Evolutionary conservation across 192 early-diverging fungal genomes (phyloP).

Genomic region (Coemansia umbellata): DNA sequence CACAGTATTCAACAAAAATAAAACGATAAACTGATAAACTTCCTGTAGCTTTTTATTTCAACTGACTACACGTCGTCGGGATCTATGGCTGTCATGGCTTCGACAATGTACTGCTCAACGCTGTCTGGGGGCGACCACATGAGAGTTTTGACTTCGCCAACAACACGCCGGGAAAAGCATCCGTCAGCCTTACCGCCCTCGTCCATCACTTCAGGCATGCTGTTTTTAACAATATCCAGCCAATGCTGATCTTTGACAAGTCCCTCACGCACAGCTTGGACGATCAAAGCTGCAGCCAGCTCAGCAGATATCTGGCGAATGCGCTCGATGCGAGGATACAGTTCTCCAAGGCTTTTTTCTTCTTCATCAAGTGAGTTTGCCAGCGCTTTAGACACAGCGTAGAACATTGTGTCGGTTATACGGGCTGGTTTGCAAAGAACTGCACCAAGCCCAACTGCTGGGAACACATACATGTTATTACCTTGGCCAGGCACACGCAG

Average conservation of each 20-base stretch:
- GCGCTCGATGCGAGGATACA: conserved; percentile 79
- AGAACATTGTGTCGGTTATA: conserved; percentile 83
- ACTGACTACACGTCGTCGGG: conserved; percentile 26
- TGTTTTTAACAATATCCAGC: conserved; percentile 15
- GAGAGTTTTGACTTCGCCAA: conserved; percentile 43
- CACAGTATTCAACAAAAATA: too few relatives aligned
- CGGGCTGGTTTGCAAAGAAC: conserved; percentile 66
- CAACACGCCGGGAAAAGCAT: conserved; percentile 21
- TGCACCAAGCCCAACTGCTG: conserved; percentile 88
- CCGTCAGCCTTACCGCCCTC: conserved; percentile 8
- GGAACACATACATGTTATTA: conserved; percentile 97
- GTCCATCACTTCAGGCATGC: conserved; percentile 8
- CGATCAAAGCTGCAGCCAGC: conserved; percentile 73
- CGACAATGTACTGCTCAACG: conserved; percentile 50
- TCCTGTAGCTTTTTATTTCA: too few relatives aligned
- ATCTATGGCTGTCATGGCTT: conserved; percentile 32
- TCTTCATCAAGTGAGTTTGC: conserved; percentile 67
- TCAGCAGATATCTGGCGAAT: conserved; percentile 81
- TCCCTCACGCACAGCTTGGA: conserved; percentile 58
- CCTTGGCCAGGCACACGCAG: conserved; percentile 70
- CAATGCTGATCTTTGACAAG: conserved; percentile 35
- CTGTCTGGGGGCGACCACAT: conserved; percentile 44
- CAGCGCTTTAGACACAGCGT: conserved; percentile 70
- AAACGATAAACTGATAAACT: too few relatives aligned
- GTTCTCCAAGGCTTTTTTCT: conserved; percentile 61